Base-by-base conservation (phyloP, 2,329 filamentous ascomycete species). In the Trichoderma endophyticum region DNA sequence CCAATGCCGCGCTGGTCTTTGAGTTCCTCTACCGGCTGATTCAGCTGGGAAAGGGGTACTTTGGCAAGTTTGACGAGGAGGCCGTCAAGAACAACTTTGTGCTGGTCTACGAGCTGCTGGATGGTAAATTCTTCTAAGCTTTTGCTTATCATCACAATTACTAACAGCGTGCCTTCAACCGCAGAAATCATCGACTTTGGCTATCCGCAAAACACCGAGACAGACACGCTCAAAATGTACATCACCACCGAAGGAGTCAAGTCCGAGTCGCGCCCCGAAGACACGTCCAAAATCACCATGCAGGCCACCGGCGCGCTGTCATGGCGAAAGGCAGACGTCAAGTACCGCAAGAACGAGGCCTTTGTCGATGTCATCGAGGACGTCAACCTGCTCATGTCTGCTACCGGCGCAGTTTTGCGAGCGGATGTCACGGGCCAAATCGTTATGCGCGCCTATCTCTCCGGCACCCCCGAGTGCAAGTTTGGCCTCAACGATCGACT, bases 11-110 rank as follows among this genome's bases (percentile, higher is more conserved):
- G 56, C 89, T 99, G 71, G 94, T 99, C 28, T 99, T 99, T 80
- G 96, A 99, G 85, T 99, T 99, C 80, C 86, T 99, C 74, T 98
- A 98, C 85, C 90, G 95, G 77, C 85, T 99, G 79, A 93, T 98
- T 75, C 89, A 92, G 79, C 86, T 99, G 75, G 96, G 96, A 56
- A 94, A 93, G 84, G 93, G 94, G 72, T 99, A 99, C 84, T 99
- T 99, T 87, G 95, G 93, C 80, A 98, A 98, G 83, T 97, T 99
- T 80, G 96, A 99, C 80, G 96, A 99, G 86, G 96, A 99, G 84
- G 95, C 96, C 71, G 95, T 99, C 77, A 99, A 99, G 91, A 98
- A 98, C 85, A 99, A 99, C 86, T 99, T 99, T 84, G 96, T 99
- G 75, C 87, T 99, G 76, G 94, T 99, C 51, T 99, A 99, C 83